Conservation (phyloP, 2,329 filamentous ascomycete species). For the Trichoderma oligosporum region DNA sequence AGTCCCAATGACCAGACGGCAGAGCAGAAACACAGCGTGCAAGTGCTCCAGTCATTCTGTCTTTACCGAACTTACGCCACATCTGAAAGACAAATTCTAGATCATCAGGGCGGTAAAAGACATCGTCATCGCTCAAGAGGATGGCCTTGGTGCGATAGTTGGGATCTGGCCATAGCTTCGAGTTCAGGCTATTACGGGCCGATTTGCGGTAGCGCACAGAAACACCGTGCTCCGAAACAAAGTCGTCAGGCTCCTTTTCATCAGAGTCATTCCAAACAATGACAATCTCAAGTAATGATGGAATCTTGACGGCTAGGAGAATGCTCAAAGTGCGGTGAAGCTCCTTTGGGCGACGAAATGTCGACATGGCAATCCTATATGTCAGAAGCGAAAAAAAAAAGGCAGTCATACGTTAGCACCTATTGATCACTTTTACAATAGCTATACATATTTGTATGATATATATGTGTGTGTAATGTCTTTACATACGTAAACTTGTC, state of each 20-base stretch:
- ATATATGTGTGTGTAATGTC: too few species aligned
- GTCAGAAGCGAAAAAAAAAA: background rate
- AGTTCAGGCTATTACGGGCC: conserved; percentile 35
- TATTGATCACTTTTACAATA: too few species aligned
- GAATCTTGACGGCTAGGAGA: conserved; percentile 31
- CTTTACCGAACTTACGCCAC: conserved; percentile 38
- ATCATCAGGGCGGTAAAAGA: conserved; percentile 37
- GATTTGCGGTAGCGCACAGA: conserved; percentile 35
- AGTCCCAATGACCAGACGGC: conserved; percentile 30
- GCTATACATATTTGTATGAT: too few species aligned
- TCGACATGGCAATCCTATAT: conserved; percentile 37
- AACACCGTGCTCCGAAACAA: conserved; percentile 30
- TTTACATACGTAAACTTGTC: conserved; percentile 34
- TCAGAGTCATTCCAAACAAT: conserved; percentile 39
- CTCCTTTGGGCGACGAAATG: conserved; percentile 36
- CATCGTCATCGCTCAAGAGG: conserved; percentile 40
- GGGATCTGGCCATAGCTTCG: conserved; percentile 37
- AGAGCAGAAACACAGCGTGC: conserved; percentile 33
- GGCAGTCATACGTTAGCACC: too few species aligned
- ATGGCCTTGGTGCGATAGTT: conserved; percentile 37
- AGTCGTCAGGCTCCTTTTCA: conserved; percentile 29
- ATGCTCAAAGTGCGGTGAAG: conserved; percentile 31
- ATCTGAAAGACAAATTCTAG: conserved; percentile 41
- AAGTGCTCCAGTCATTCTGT: conserved; percentile 35
- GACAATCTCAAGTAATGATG: conserved; percentile 38